Percentiles rank a stretch among this genome's conserved stretches.
phyloP scores from a whole-genome alignment of 345 rosid species.

The Linum usitatissimum region DNA sequence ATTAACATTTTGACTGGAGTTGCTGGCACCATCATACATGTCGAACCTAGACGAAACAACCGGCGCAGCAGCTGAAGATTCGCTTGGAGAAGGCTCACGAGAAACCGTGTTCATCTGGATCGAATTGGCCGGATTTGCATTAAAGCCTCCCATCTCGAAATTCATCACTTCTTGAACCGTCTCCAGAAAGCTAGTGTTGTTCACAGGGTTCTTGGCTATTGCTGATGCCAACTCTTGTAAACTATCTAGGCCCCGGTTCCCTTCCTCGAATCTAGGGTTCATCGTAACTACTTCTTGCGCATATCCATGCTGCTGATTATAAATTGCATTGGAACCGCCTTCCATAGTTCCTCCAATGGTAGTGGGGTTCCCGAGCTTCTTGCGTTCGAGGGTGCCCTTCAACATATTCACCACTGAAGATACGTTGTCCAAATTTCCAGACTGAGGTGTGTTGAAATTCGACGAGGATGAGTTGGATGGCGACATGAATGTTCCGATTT shows the following conservation, averaged over 20 bases:
- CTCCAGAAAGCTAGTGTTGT: constrained; percentile 17
- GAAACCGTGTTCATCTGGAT: constrained; percentile 33
- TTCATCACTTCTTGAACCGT: constrained; percentile 26
- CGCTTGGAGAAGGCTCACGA: constrained; percentile 51
- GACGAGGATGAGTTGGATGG: constrained; percentile 54
- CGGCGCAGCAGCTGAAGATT: constrained; percentile 67
- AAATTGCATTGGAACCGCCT: constrained; percentile 26
- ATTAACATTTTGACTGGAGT: constrained; percentile 40
- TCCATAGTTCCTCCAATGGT: constrained; percentile 26
- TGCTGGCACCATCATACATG: constrained; percentile 48
- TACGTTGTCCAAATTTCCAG: constrained; percentile 31
- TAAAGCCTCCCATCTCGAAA: constrained; percentile 36
- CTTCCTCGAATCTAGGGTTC: constrained; percentile 20
- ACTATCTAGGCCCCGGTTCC: constrained; percentile 17
- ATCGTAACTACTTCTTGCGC: constrained; percentile 23
- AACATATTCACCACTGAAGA: constrained; percentile 65
- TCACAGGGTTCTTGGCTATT: constrained; percentile 20
- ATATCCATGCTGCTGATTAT: neutral
- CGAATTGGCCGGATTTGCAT: constrained; percentile 26
- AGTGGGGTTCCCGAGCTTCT: constrained; percentile 34
- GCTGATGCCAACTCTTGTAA: constrained; percentile 22
- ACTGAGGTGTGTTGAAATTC: constrained; percentile 27
- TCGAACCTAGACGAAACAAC: constrained; percentile 50
- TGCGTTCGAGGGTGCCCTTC: constrained; percentile 53
- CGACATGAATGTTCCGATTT: constrained; percentile 32